Evolutionary conservation across 768 basidiomycete genomes (phyloP), one percentile per base, ranked within the genome.

Genomic region (Boletus insuetus): DNA sequence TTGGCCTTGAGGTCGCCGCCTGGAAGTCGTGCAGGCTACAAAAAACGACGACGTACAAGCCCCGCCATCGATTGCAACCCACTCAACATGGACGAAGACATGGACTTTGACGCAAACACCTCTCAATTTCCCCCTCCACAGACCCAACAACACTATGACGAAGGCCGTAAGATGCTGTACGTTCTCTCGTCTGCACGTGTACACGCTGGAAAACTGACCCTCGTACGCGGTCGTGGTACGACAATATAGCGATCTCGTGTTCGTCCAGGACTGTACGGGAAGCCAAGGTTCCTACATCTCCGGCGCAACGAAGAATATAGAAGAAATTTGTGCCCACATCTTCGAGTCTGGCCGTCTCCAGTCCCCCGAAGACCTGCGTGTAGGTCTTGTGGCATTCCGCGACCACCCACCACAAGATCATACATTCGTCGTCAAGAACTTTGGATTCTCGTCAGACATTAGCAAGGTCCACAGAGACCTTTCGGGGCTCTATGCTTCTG

Each of bases 371-470:
- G 95, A 97, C 71, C 82, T 96, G 20, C 84, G 93, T 58, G 85
- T 98, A 39, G 97, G 95, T 55, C 81, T 98, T 55, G 82, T 98
- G 60, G 94, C 94, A 40, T 98, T 95, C 75, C 84, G 96, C 58
- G 95, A 98, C 75, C 93, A 98, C 68, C 95, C 95, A 24, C 95
- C 95, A 16, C 95, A 98, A 75, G 95, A 98, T 69, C 92, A 91
- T 65, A 94, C 94, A 52, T 98, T 94, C 69, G 77, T 98, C 58
- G 87, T 87, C 65, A 93, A 89, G 77, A 94, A 90, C 69, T 93
- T 94, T 79, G 91, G 91, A 3, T 98, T 98, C 74, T 89, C 94
- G 22, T 92, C 91, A 12, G 90, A 96, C 68, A 94, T 96, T 61
- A 79, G 82, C 64, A 82, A 89, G 66, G 90, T 98, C 22, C 89